Evolutionary conservation across 305 asterid genomes (phyloP), one percentile per base, ranked within the genome.

Genomic region (Fraxinus platypoda): DNA sequence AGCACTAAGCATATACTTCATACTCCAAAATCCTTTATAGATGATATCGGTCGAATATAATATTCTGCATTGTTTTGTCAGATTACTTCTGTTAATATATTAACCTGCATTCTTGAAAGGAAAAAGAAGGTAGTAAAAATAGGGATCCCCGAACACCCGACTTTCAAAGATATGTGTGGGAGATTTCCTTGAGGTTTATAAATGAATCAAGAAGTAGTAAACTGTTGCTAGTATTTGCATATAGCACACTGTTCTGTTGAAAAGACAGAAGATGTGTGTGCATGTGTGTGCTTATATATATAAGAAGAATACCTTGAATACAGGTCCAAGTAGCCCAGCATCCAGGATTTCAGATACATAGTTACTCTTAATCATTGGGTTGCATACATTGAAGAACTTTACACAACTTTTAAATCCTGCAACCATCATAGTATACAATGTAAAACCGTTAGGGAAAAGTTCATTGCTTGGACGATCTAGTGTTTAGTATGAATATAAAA

Each of bases 261-360:
- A 31, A 71, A n/a, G 43, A 71, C 26, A 71, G 76, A 66, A 66
- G 4, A 15, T 73, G 6, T 74, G 15, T 57, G 46, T 6, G 13
- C 28, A 54, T 38, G 30, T 59, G 1, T 59, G 70, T 0, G 38
- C n/a, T n/a, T 52, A 52, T 41, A 54, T 8, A 82, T 8, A 82
- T 35, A 81, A 76, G 79, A 62, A 8, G 59, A 68, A 81, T 87
- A 93, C 97, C 94, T 90, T 92, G 88, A 93, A 93, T 38, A 93
- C 77, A 80, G 97, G 97, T 79, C 97, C 97, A 37, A 92, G 66
- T 80, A 92, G 87, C 19, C 97, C 97, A 76, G 90, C 97, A 80
- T 92, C 97, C 82, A 88, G 54, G 82, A 93, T 88, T 89, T 93
- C 97, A 21, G 92, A 92, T 74, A 85, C 84, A 64, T 90, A 93